A percentile compares a stretch with the other conserved stretches of the same genome.
Conservation (phyloP, 2,329 filamentous ascomycete genomes). For the Claviceps sp. region DNA sequence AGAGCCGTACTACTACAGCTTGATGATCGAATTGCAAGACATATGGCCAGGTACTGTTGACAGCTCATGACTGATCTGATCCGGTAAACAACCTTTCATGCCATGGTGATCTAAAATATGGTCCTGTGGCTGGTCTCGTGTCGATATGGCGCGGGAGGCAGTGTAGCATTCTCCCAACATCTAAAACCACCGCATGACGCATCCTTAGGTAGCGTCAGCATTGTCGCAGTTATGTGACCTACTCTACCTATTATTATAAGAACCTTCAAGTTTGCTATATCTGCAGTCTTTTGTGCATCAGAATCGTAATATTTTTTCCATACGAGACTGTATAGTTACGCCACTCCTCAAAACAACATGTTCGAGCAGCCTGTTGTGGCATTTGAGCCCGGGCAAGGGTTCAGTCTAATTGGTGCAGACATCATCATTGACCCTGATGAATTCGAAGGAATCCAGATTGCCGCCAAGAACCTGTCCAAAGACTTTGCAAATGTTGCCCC, state of each 20-base stretch:
- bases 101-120: not conserved
- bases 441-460: slow-evolving; percentile 19
- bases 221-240: not conserved
- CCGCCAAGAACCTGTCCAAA: slow-evolving; percentile 17
- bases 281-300: not conserved
- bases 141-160: not conserved
- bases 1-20: not conserved
- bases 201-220: not conserved
- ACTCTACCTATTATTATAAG: too few species aligned
- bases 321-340: not conserved
- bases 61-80: not conserved
- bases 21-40: not conserved
- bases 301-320: not conserved
- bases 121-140: slow-evolving; percentile 1
- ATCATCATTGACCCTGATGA: slow-evolving; percentile 19
- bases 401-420: slow-evolving; percentile 17
- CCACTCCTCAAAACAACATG: slow-evolving; percentile 8
- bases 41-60: not conserved
- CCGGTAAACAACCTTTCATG: not conserved
- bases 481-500: slow-evolving; percentile 16
- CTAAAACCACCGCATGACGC: not conserved
- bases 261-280: not conserved
- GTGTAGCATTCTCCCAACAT: slow-evolving; percentile 2
- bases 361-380: slow-evolving; percentile 14
- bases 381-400: slow-evolving; percentile 11